Evolutionary conservation across 768 basidiomycete species (phyloP), one percentile per base, ranked within the genome.

Genomic region (Suillus subalutaceus): DNA sequence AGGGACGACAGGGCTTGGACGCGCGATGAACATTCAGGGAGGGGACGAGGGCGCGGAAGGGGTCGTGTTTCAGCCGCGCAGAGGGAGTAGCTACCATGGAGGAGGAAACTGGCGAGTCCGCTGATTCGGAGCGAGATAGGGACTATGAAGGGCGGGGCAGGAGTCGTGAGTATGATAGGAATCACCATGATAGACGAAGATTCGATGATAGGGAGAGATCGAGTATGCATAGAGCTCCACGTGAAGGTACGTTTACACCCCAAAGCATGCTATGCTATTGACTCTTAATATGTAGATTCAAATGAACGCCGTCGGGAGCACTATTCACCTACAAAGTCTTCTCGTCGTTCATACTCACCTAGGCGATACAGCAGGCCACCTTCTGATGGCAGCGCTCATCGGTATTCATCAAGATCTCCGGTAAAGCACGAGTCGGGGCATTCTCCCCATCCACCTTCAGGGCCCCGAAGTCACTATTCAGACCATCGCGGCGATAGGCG

Each of bases 111-210:
- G 58, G 58, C 38, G 65, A 44, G 30, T 12, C 7, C 43, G 44
- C 30, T n/a, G 59, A 67, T 66, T 58, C 58, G 23, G 73, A 74
- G 63, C 71, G 71, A n/a, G 73, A 76, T n/a, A 65, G 72, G 66
- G 72, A 71, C 30, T 40, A 56, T 32, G 65, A 53, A 57, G 63
- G 52, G 20, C 60, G 73, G 13, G 68, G 64, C 1, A 13, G 71
- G 63, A 74, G 73, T 44, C 46, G 69, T 4, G 68, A 64, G 46
- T 62, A 69, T 68, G 67, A 72, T 62, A 65, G 66, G 62, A 68
- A 73, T 63, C 65, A 46, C 7, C 16, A 26, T 9, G 32, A 52
- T 32, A 65, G 69, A 40, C 38, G 7, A 40, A 60, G 40, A 26
- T 60, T 60, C 4, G 59, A 60, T 26, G 59, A 60, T 30, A 60